Base-by-base conservation (phyloP, 2,329 filamentous ascomycete genomes). In the Chaetomium olivaceum region DNA sequence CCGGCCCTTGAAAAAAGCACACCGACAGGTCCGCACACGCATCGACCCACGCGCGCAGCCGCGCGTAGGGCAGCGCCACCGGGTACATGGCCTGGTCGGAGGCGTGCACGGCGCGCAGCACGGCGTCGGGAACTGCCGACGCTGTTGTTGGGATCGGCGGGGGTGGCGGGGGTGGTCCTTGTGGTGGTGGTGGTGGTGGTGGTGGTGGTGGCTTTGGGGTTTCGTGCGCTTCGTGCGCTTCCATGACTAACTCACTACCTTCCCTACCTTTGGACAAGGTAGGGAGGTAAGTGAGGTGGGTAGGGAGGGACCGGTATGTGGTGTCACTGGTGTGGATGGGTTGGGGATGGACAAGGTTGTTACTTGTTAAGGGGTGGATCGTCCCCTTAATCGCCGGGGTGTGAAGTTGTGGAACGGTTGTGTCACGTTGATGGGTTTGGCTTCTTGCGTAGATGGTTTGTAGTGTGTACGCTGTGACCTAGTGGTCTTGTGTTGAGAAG, bases 61-160 rank as follows among this genome's bases (percentile, higher is more conserved):
- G 73, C 1, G 67, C 58, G 59, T 73, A 73, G 11, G 73, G 68
- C 43, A 77, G 68, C n/a, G 75, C 71, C 5, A 74, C 76, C 7
- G 76, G 76, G 64, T 78, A 78, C 68, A 78, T 76, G 9, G 67
- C 71, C 61, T 76, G 74, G 61, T 77, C 75, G 2, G 74, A 75
- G 9, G 61, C 65, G 68, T 74, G 73, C 59, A 76, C 69, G 12
- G 58, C 61, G 3, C 56, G 31, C 3, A 76, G 65, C 29, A 72
- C 21, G 7, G 59, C 50, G 11, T 69, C 58, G 8, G 59, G 64
- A 63, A 74, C 71, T 3, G 67, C 62, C 19, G 46, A 3, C 11
- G 33, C 33, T 36, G 33, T 12, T 36, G 33, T 36, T 12, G 33
- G 1, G 8, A 9, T n/a, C n/a, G 8, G 19, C 14, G 36, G 59